Base-by-base conservation (phyloP, 2,329 filamentous ascomycete genomes). In the Paracorniculantispora psalliotae region DNA sequence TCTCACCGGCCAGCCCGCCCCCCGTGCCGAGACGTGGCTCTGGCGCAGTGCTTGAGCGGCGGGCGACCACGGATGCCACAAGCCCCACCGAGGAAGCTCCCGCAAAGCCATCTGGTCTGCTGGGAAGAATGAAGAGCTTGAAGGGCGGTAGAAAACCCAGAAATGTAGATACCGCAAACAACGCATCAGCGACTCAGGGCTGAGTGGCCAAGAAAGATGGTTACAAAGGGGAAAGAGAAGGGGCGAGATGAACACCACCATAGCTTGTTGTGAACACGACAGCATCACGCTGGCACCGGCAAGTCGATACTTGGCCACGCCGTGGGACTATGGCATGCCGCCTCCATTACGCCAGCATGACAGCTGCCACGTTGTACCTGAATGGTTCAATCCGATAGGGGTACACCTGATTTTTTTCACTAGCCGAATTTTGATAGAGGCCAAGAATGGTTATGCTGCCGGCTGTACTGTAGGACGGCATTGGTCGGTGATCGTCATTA, bases 111-210 rank as follows among this genome's bases (percentile, higher is more conserved):
- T 82, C 82, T 49, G 88, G 90, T 2, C 87, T 96, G 62, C 71
- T 96, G 62, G 89, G 84, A 55, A 84, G 91, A 57, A 90, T 94
- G 77, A 92, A 90, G 81, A 91, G 88, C 73, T 75, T 94, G 73
- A 92, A 91, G 77, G 87, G 88, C 53, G 84, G 85, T 33, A 81
- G 86, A 63, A 69, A 71, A 61, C 66, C 71, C 49, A 67, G 76
- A 73, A 67, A 73, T 71, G 60, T 75, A 70, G 63, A 71, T 67
- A 62, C 69, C 65, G 65, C 71, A 67, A 58, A 66, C 57, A 49
- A 23, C 19, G 26, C 44, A 9, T 25, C 50, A 30, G 43, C 44
- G 19, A 59, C 30, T 19, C 57, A 59, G 41, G 35, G 50, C 8
- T 59, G 49, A 59, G 19, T 57, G 56, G 63, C 61, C 33, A 58